Evolutionary conservation across 108 stramenopile genomes (phyloP), one percentile per base, ranked within the genome.

Genomic region (Craspedostauros australis): DNA sequence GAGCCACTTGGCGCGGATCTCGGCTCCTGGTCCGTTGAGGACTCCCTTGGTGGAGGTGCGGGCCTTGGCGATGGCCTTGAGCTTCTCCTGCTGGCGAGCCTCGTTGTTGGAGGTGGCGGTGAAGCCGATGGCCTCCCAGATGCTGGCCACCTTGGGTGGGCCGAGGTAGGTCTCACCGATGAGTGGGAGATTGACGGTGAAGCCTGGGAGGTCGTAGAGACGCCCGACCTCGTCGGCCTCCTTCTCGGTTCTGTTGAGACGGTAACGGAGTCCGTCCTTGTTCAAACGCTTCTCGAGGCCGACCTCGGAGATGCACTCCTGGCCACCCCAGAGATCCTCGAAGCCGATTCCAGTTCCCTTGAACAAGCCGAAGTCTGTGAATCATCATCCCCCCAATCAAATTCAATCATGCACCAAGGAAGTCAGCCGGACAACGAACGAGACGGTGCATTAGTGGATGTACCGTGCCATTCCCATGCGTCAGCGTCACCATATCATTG

Each of bases 71-170:
- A 91, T 80, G 29, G 89, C 89, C 65, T 83, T 82, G 11, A 84
- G 45, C 69, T 91, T 91, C 57, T 86, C 89, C 28, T 63, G 36
- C 72, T 87, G 89, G 31, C 86, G 80, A 39, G 89, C 89, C 29
- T 79, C 83, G 61, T 91, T 91, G 76, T 87, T 91, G 25, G 83
- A 85, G 26, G 89, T 91, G 50, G 89, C 89, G 23, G 89, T 91
- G 77, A 91, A 91, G 19, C 89, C 89, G 24, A 91, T 7, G 33
- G 89, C 89, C 54, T 91, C 89, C 85, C 85, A 91, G 68, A 91
- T 75, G 54, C 57, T 61, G 11, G 73, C 89, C 27, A 91, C 89
- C 58, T 80, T 77, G 46, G 89, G 89, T 20, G 89, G 89, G 51
- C 86, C 89, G 48, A 91, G 71, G 66, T 77, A 84, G 8, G 89